These are phyloP conservation scores for Dictyophora rubrovolvata DNA, from an alignment of 768 basidiomycete species.

Conservation along the genomic window DNA sequence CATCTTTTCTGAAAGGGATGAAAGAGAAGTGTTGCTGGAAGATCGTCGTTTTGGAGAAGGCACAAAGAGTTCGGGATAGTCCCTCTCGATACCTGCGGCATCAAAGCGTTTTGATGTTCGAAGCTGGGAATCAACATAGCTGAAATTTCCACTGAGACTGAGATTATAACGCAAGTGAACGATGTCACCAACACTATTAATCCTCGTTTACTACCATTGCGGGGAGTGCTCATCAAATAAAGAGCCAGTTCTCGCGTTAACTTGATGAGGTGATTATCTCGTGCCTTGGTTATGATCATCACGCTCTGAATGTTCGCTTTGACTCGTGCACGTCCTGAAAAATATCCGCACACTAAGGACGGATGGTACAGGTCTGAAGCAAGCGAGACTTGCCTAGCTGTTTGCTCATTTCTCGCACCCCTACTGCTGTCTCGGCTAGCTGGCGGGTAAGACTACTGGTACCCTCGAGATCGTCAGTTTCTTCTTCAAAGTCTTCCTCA, in stretches of 20 bases:
- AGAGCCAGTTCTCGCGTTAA: slow-evolving; percentile 89
- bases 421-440: slow-evolving; percentile 92
- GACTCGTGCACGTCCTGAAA: slow-evolving; percentile 79
- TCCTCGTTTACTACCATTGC: slow-evolving; percentile 54
- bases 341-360: background rate
- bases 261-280: slow-evolving; percentile 93
- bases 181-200: slow-evolving; percentile 63
- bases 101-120: slow-evolving; percentile 87
- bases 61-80: slow-evolving; percentile 80
- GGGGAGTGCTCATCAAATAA: slow-evolving; percentile 88
- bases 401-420: slow-evolving; percentile 98
- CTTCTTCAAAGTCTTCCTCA: slow-evolving; percentile 17
- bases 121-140: slow-evolving; percentile 92
- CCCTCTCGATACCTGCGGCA: slow-evolving; percentile 74
- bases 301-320: slow-evolving; percentile 86
- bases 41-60: slow-evolving; percentile 69
- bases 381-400: slow-evolving; percentile 73
- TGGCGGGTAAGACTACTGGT: slow-evolving; percentile 78
- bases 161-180: slow-evolving; percentile 6
- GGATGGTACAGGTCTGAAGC: slow-evolving; percentile 9
- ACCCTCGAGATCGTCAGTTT: slow-evolving; percentile 49
- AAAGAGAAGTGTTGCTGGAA: slow-evolving; percentile 54
- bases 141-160: slow-evolving; percentile 23
- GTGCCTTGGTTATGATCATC: slow-evolving; percentile 93
- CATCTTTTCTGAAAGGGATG: slow-evolving; percentile 39